Evolutionary conservation across 2,329 filamentous ascomycete genomes (phyloP).

Genomic region (Lojkania enalia): DNA sequence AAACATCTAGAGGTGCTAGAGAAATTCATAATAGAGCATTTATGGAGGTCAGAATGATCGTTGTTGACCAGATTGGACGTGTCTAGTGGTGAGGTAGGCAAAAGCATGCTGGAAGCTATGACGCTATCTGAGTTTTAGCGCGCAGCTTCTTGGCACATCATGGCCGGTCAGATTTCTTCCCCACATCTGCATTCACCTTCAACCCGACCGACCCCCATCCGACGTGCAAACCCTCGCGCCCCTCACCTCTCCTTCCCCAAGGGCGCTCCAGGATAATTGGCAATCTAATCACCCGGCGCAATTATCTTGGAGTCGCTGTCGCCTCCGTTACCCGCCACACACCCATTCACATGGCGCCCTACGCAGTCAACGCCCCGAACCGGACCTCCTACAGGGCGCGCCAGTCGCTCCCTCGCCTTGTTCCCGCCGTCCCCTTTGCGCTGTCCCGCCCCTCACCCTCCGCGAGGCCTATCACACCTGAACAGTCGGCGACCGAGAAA

Average conservation of each 20-base stretch:
- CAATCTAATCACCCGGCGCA: slow-evolving; percentile 29
- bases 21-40: too few species aligned
- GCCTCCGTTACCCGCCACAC: slow-evolving; percentile 6
- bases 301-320: slow-evolving; percentile 49
- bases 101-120: slow-evolving; percentile 5
- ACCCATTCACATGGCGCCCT: slow-evolving; percentile 29
- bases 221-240: slow-evolving; percentile 16
- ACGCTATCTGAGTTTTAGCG: too few species aligned
- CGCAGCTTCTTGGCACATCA: too few species aligned
- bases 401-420: slow-evolving; percentile 36
- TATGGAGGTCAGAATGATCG: too few species aligned
- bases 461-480: slow-evolving; percentile 33
- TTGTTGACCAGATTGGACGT: too few species aligned
- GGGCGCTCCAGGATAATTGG: slow-evolving; percentile 50
- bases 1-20: too few species aligned
- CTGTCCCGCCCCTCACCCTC: slow-evolving; percentile 31
- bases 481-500: slow-evolving; percentile 13
- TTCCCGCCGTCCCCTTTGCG: slow-evolving; percentile 44
- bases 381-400: slow-evolving; percentile 28
- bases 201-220: slow-evolving; percentile 15
- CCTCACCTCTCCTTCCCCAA: slow-evolving; percentile 15
- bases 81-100: too few species aligned
- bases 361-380: slow-evolving; percentile 27
- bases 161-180: slow-evolving; percentile 4
- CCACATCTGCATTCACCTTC: slow-evolving; percentile 13